phyloP scores from a whole-genome alignment of 2,329 filamentous ascomycete species.

The Thielaviopsis musarum region DNA sequence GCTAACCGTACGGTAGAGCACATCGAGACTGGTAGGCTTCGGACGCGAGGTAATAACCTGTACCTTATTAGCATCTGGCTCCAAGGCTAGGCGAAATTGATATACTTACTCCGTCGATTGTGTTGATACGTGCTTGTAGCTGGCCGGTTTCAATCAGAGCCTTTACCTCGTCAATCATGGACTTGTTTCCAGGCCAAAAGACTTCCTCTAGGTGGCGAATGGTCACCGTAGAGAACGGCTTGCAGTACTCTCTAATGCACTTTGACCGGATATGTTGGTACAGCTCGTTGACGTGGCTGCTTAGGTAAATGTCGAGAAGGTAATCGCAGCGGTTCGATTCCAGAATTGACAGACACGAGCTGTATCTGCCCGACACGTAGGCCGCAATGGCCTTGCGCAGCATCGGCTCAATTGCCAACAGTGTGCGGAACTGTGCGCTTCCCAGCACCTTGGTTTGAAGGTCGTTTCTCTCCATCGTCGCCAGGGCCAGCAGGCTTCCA shows the following conservation, averaged over 20 bases:
- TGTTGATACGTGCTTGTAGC: slow-evolving; percentile 68
- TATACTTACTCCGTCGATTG: slow-evolving; percentile 50
- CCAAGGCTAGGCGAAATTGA: background rate
- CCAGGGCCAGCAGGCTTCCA: slow-evolving; percentile 75
- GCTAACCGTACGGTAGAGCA: background rate
- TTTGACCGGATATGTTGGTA: slow-evolving; percentile 69
- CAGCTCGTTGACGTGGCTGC: slow-evolving; percentile 51
- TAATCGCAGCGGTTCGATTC: slow-evolving; percentile 73
- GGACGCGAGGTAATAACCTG: slow-evolving; percentile 11
- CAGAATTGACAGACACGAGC: slow-evolving; percentile 64
- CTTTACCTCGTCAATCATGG: slow-evolving; percentile 59
- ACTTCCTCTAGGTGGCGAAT: slow-evolving; percentile 60
- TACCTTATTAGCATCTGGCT: background rate
- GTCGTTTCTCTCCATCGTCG: slow-evolving; percentile 67
- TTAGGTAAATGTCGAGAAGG: slow-evolving; percentile 74
- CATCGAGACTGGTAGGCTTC: slow-evolving; percentile 1
- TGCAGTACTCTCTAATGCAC: slow-evolving; percentile 83
- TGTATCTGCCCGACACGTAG: slow-evolving; percentile 84
- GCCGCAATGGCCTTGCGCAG: slow-evolving; percentile 78
- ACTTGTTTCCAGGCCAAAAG: slow-evolving; percentile 47
- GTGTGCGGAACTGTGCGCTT: slow-evolving; percentile 64
- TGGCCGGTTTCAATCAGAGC: slow-evolving; percentile 56
- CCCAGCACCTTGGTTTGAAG: slow-evolving; percentile 65
- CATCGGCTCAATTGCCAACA: slow-evolving; percentile 84
- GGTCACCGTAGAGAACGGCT: slow-evolving; percentile 77